Evolutionary conservation across 495 filamentous ascomycete genomes (phyloP).

Genomic region (Apiosordaria backusii): DNA sequence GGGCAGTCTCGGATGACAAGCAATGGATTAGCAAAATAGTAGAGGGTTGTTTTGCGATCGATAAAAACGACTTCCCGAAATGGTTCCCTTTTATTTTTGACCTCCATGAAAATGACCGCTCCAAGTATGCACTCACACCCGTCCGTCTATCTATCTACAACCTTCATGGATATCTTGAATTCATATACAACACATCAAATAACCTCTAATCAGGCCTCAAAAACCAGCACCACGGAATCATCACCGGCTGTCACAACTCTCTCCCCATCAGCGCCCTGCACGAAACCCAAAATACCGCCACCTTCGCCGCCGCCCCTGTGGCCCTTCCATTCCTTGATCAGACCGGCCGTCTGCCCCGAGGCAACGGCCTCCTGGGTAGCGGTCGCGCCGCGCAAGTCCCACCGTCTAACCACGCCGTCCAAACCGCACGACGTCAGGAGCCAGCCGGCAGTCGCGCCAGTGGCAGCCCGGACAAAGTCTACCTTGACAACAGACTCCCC

Average conservation of each 20-base stretch:
- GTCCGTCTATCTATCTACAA: neutral
- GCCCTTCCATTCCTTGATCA: conserved; percentile 77
- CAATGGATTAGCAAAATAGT: neutral
- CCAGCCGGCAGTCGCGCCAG: conserved; percentile 39
- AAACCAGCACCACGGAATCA: conserved; percentile 70
- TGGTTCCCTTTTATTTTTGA: neutral
- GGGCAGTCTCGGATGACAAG: neutral
- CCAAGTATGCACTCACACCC: neutral
- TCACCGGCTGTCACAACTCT: conserved; percentile 84
- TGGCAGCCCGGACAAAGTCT: conserved; percentile 65
- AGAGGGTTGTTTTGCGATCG: neutral
- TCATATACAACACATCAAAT: neutral
- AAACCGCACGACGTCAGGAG: conserved; percentile 78
- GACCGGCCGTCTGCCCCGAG: conserved; percentile 15
- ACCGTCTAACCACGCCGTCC: conserved; percentile 81
- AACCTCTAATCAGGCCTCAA: conserved; percentile 47
- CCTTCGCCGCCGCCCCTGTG: conserved; percentile 75
- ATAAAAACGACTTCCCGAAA: neutral
- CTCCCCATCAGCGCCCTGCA: conserved; percentile 65
- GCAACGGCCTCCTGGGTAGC: conserved; percentile 36
- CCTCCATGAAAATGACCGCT: neutral
- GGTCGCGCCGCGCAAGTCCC: conserved; percentile 82
- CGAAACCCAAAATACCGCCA: conserved; percentile 85
- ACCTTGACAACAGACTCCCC: conserved; percentile 84
- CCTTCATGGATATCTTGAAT: neutral